phyloP scores from a whole-genome alignment of 306 rosid species.

The Cucurbita moschata region DNA sequence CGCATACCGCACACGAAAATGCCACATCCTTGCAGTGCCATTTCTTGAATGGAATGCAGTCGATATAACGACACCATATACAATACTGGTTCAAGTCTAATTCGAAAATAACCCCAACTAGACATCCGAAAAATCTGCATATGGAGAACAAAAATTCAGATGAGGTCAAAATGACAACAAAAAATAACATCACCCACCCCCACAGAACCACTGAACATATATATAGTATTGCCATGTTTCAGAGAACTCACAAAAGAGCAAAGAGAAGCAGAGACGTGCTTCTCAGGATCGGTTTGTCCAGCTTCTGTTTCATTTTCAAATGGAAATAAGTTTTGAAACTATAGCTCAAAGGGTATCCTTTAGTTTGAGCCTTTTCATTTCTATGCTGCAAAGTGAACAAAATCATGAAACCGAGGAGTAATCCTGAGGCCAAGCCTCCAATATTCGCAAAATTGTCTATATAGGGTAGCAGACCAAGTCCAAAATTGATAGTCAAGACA shows the following conservation, averaged over 20 bases:
- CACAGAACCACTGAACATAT: not conserved
- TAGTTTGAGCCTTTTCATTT: slow-evolving; percentile 27
- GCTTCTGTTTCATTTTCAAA: slow-evolving; percentile 38
- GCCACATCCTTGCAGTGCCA: slow-evolving; percentile 62
- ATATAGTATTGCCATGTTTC: not conserved
- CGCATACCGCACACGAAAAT: slow-evolving; percentile 59
- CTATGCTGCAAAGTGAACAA: slow-evolving; percentile 32
- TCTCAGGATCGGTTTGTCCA: slow-evolving; percentile 50
- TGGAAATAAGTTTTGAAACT: slow-evolving; percentile 32
- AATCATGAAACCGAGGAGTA: slow-evolving; percentile 66
- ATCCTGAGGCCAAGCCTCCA: slow-evolving; percentile 76
- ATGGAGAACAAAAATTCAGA: slow-evolving; percentile 17
- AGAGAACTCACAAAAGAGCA: slow-evolving; percentile 44
- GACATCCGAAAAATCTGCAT: slow-evolving; percentile 65
- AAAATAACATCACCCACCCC: not conserved
- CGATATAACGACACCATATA: slow-evolving; percentile 60
- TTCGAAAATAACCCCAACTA: slow-evolving; percentile 47
- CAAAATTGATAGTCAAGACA: slow-evolving; percentile 43
- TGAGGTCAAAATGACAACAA: slow-evolving; percentile 10
- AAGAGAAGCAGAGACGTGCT: slow-evolving; percentile 49
- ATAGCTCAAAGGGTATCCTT: slow-evolving; percentile 33
- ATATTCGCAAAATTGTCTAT: slow-evolving; percentile 61
- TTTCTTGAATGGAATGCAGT: slow-evolving; percentile 54
- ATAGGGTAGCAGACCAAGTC: slow-evolving; percentile 69
- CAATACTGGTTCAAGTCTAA: slow-evolving; percentile 65